Evolutionary conservation across 306 rosid genomes (phyloP), one percentile per base, ranked within the genome.

Genomic region (Senna tora): DNA sequence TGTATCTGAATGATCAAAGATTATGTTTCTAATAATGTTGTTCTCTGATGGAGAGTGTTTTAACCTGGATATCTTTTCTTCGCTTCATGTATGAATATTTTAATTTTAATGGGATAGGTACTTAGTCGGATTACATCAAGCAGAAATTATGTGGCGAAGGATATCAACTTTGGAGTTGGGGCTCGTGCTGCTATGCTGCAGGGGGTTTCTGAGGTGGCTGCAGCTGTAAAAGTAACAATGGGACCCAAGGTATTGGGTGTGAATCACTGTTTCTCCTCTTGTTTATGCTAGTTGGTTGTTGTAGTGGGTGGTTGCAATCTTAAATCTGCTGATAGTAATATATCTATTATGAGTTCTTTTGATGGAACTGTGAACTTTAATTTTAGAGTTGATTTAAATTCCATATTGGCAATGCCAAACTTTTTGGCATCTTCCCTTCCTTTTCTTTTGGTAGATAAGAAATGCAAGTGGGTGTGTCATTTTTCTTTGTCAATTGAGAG

Each of bases 221-320:
- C 91, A 9, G 98, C 98, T 54, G 98, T 94, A 4, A 94, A 94
- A 89, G 97, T 94, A 49, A 94, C 98, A 16, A 94, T 94, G 98
- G 96, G 98, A 60, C 98, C 97, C 13, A 91, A 91, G 98, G 98
- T 93, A 75, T 65, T 60, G 55, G 15, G 25, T 68, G 22, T 39
- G 52, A 38, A 34, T 60, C 57, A 46, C 41, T 65, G 7, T 4
- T 55, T 78, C 62, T 47, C 30, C 17, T 9, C 10, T 21, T 36
- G n/a, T 72, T 11, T 13, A 75, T 16, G 32, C 72, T 62, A 19
- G 20, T 62, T 49, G 14, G 20, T 62, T 49, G 14, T 72, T 50
- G 7, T 32, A 36, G 14, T 71, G 47, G n/a, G 28, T 9, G 19
- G 19, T 17, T n/a, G n/a, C n/a, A n/a, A 19, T 59, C 2, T 49